Conservation (phyloP, 169 alveolate genomes). For the Plasmodium reichenowi region DNA sequence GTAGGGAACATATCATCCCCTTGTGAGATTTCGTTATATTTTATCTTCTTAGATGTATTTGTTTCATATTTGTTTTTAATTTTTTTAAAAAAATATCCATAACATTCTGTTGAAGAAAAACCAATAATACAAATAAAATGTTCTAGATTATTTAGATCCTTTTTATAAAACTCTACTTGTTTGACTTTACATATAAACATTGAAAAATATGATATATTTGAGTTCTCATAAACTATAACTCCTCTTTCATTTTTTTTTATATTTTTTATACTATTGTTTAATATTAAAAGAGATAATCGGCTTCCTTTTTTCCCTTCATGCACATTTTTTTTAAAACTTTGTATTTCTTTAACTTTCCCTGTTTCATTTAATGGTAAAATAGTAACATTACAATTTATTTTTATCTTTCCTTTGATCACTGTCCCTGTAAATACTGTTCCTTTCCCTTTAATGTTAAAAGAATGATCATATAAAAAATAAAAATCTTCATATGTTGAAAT, state of each 20-base stretch:
- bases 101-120: conserved; percentile 50
- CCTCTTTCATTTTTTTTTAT: conserved; percentile 55
- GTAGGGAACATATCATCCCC: not conserved
- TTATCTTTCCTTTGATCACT: conserved; percentile 84
- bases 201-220: conserved; percentile 34
- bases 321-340: conserved; percentile 53
- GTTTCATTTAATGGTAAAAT: conserved; percentile 29
- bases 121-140: conserved; percentile 60
- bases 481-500: conserved; percentile 77
- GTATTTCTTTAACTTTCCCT: conserved; percentile 66
- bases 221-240: conserved; percentile 19
- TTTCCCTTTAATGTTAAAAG: conserved; percentile 91
- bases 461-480: conserved; percentile 90
- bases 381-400: not conserved
- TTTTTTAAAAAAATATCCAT: conserved; percentile 56
- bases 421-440: conserved; percentile 94
- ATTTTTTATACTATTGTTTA: conserved; percentile 10
- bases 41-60: not conserved
- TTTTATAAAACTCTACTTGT: conserved; percentile 33
- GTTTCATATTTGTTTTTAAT: not conserved
- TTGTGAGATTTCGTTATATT: not conserved
- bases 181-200: conserved; percentile 45
- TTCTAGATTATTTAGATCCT: conserved; percentile 26
- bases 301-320: conserved; percentile 38
- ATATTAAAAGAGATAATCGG: conserved; percentile 57